Percentiles rank a stretch among this genome's conserved stretches.
phyloP scores from a whole-genome alignment of 805 yeast genomes.

The Saccharomycopsis guyanensis region DNA sequence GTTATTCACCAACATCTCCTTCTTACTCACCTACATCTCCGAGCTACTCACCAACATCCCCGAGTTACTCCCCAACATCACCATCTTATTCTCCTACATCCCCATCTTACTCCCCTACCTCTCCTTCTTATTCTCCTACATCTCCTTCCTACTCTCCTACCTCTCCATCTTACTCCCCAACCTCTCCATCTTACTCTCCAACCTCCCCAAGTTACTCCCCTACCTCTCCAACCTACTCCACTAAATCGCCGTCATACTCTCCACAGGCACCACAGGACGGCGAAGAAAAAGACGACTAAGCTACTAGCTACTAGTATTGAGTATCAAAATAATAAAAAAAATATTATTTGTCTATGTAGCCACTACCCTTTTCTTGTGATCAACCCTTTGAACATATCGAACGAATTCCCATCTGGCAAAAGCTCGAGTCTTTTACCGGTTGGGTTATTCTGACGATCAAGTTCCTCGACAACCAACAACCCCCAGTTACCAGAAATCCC shows the following conservation, averaged over 20 bases:
- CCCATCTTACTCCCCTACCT: slow-evolving; percentile 51
- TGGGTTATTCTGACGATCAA: slow-evolving; percentile 35
- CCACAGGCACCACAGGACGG: slow-evolving; percentile 33
- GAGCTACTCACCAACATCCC: slow-evolving; percentile 70
- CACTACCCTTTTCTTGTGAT: slow-evolving; percentile 29
- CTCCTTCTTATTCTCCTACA: slow-evolving; percentile 50
- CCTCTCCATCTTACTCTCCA: slow-evolving; percentile 47
- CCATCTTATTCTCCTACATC: slow-evolving; percentile 70
- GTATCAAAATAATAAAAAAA: background rate
- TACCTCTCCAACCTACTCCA: slow-evolving; percentile 33
- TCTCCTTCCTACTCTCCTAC: slow-evolving; percentile 63
- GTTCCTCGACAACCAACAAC: slow-evolving; percentile 66
- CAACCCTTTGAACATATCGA: slow-evolving; percentile 88
- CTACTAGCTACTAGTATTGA: background rate
- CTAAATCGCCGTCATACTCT: slow-evolving; percentile 39
- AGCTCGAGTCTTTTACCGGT: slow-evolving; percentile 57
- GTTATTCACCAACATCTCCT: slow-evolving; percentile 52
- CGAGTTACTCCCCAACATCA: slow-evolving; percentile 66
- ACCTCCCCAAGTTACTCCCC: slow-evolving; percentile 42
- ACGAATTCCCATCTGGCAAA: slow-evolving; percentile 97
- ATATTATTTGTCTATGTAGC: too few species aligned
- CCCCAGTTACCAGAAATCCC: slow-evolving; percentile 89
- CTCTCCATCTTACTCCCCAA: slow-evolving; percentile 55
- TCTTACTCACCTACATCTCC: slow-evolving; percentile 64
- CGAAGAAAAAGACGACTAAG: background rate